Conservation (phyloP, 805 yeast genomes). For the Saturnispora sekii region DNA sequence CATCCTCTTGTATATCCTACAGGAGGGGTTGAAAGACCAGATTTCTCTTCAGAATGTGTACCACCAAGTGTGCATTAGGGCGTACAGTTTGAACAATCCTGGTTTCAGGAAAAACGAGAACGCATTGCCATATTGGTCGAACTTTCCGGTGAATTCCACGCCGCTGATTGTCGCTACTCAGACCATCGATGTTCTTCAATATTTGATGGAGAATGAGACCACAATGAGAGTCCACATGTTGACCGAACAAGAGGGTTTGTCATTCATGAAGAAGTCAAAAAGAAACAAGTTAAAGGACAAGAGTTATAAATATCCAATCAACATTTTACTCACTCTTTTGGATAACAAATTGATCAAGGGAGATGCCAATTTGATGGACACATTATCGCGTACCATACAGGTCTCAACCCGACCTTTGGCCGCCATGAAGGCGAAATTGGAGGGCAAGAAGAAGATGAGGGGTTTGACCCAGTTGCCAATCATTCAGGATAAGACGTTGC, state of each 20-base stretch:
- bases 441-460: slow-evolving; percentile 19
- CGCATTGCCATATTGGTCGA: slow-evolving; percentile 8
- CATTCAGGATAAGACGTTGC: slow-evolving; percentile 54
- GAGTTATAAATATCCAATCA: slow-evolving; percentile 60
- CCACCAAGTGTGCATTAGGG: slow-evolving; percentile 42
- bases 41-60: slow-evolving; percentile 54
- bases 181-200: slow-evolving; percentile 63
- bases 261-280: slow-evolving; percentile 30
- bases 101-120: not conserved
- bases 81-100: slow-evolving; percentile 18
- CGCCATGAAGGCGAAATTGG: slow-evolving; percentile 34
- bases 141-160: slow-evolving; percentile 51
- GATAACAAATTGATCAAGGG: slow-evolving; percentile 57
- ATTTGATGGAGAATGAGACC: slow-evolving; percentile 54
- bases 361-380: slow-evolving; percentile 68
- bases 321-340: slow-evolving; percentile 51
- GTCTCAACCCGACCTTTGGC: slow-evolving; percentile 66
- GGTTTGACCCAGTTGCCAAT: slow-evolving; percentile 39
- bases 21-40: slow-evolving; percentile 63
- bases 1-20: slow-evolving; percentile 54
- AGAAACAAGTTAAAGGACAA: slow-evolving; percentile 31
- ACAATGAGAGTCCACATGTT: slow-evolving; percentile 67
- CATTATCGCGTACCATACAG: slow-evolving; percentile 64
- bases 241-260: slow-evolving; percentile 59
- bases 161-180: slow-evolving; percentile 69